Base-by-base conservation (phyloP, 225 moss, liverwort and hornwort species). In the Neckera pumila region DNA sequence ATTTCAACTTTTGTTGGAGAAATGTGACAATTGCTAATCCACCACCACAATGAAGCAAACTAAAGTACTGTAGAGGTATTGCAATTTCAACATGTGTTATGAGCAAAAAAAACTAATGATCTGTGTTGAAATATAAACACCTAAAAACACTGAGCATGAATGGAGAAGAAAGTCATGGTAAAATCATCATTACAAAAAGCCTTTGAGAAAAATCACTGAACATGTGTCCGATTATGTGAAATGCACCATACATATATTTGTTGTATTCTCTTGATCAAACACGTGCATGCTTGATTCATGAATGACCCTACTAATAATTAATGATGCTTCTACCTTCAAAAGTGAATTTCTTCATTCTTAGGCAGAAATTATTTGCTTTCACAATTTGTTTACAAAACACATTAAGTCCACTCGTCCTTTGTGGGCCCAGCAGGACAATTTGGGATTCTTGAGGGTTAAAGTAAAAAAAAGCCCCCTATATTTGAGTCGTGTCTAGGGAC, bases 111-210 rank as follows among this genome's bases (percentile, higher is more conserved):
- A 3, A 8, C 7, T 49, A 33, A 51, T 20, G 8, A 12, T 21
- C 0, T 75, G 0, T 33, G 7, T 3, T 2, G 5, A 1, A 2
- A 33, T 33, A 51, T 76, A 21, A 51, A 33, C 7, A 31, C 13
- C 8, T 33, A 7, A 33, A 75, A 20, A 20, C 21, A 11, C n/a
- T 1, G 1, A 75, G 8, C 7, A 75, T 49, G 20, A 49, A 33
- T 49, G 5, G 13, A 49, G 3, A 33, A 33, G 20, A 51, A 76
- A 72, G 27, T 26, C 27, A 72, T 6, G 9, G 16, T 27, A 9
- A 26, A 71, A 43, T 26, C 16, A 43, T 43, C 2, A 43, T 3
- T 43, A 43, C 28, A 27, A 0, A 3, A 72, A 28, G 43, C 16
- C 6, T 38, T 71, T 27, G 5, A 9, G 16, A 43, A 8, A 26